Evolutionary conservation across 108 stramenopile genomes (phyloP).

Genomic region (Licmophora abbreviata): DNA sequence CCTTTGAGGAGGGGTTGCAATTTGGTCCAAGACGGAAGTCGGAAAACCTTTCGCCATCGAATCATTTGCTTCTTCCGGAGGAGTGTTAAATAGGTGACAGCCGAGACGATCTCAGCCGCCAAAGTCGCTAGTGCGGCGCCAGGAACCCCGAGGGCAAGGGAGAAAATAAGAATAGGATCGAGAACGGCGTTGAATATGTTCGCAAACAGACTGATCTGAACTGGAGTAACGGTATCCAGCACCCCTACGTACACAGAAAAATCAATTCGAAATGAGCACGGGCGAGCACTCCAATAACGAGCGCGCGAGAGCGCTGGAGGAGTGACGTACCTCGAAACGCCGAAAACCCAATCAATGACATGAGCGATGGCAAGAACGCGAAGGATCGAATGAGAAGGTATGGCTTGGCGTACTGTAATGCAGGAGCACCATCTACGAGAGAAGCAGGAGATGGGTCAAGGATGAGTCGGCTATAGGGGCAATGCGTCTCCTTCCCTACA

Average conservation of each 20-base stretch:
- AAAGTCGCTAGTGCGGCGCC: slow-evolving; percentile 85
- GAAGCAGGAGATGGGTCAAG: slow-evolving; percentile 2
- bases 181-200: slow-evolving; percentile 77
- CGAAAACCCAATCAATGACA: slow-evolving; percentile 59
- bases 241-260: slow-evolving; percentile 23
- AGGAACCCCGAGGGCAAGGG: slow-evolving; percentile 68
- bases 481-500: too few species aligned
- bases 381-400: slow-evolving; percentile 77
- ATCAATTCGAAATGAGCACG: background rate
- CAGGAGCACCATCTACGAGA: slow-evolving; percentile 49
- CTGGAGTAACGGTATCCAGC: slow-evolving; percentile 76
- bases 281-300: background rate
- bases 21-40: slow-evolving; percentile 45
- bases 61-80: slow-evolving; percentile 51
- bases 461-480: too few species aligned
- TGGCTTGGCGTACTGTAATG: slow-evolving; percentile 74
- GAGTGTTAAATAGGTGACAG: slow-evolving; percentile 43
- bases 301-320: background rate
- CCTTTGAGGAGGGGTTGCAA: slow-evolving; percentile 68
- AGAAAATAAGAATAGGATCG: slow-evolving; percentile 83
- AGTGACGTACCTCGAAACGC: slow-evolving; percentile 42
- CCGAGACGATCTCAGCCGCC: slow-evolving; percentile 63
- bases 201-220: slow-evolving; percentile 70
- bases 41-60: slow-evolving; percentile 42
- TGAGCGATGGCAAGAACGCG: slow-evolving; percentile 77